A percentile compares a stretch with the other conserved stretches of the same genome.
Evolutionary conservation across 192 early-diverging fungal genomes (phyloP).

Genomic region (Cetraspora pellucida): DNA sequence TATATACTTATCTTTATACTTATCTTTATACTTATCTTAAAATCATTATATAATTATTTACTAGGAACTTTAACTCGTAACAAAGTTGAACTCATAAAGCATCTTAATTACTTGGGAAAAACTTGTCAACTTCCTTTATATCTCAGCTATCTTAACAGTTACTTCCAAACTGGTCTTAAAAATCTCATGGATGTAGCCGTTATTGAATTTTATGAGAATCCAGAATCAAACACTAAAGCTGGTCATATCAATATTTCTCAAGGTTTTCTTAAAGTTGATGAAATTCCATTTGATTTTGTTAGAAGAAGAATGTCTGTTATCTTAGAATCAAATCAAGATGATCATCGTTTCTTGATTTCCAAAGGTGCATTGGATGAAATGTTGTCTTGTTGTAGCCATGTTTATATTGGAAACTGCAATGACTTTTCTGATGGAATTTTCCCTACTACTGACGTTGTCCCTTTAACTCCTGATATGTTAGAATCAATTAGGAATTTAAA

Average conservation of each 20-base stretch:
- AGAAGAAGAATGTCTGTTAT: constrained; percentile 57
- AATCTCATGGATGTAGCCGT: constrained; percentile 54
- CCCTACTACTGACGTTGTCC: constrained; percentile 28
- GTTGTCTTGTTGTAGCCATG: constrained; percentile 44
- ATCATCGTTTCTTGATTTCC: constrained; percentile 38
- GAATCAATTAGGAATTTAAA: constrained; percentile 34
- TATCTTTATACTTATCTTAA: not conserved
- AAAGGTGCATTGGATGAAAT: constrained; percentile 57
- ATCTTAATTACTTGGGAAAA: constrained; percentile 40
- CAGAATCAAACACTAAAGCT: constrained; percentile 10
- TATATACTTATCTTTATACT: not conserved
- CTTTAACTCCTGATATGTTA: constrained; percentile 36
- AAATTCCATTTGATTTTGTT: constrained; percentile 59
- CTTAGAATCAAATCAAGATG: constrained; percentile 32
- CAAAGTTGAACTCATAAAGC: constrained; percentile 43
- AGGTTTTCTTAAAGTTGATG: constrained; percentile 43
- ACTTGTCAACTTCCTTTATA: constrained; percentile 34
- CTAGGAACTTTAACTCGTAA: constrained; percentile 48
- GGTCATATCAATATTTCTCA: constrained; percentile 25
- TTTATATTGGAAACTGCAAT: constrained; percentile 29
- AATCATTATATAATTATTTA: not conserved
- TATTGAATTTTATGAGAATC: constrained; percentile 40
- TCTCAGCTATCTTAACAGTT: constrained; percentile 49
- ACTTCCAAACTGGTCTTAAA: constrained; percentile 53
- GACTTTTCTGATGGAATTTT: not conserved